Percentiles rank a stretch among this genome's conserved stretches.
Evolutionary conservation across 495 filamentous ascomycete genomes (phyloP).

Genomic region (Podospora pseudoanserina): DNA sequence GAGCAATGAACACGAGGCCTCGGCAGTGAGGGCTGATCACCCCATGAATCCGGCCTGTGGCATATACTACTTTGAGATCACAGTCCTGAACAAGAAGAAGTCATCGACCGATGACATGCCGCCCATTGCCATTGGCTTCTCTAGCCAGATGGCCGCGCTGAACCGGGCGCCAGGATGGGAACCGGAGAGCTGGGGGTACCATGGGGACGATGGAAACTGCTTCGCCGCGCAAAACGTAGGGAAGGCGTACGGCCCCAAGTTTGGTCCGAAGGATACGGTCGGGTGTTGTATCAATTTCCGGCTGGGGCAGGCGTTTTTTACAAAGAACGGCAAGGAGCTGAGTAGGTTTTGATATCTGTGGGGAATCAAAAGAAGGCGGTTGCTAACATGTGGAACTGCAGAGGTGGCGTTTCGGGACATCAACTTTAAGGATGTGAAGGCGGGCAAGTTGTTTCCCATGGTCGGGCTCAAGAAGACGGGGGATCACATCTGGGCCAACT

Average conservation of each 20-base stretch:
- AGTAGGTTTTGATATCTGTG: constrained; percentile 45
- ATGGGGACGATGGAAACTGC: constrained; percentile 90
- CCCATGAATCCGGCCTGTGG: constrained; percentile 90
- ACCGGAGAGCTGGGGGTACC: constrained; percentile 92
- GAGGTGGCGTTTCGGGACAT: constrained; percentile 80
- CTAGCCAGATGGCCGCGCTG: constrained; percentile 67
- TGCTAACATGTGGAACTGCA: constrained; percentile 33
- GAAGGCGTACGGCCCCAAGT: constrained; percentile 71
- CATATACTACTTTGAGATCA: constrained; percentile 95
- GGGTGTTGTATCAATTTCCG: constrained; percentile 94
- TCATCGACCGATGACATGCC: constrained; percentile 63
- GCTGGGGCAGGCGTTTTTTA: constrained; percentile 85
- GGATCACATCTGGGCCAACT: constrained; percentile 83
- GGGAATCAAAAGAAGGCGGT: neutral
- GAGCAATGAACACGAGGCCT: constrained; percentile 69
- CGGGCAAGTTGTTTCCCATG: constrained; percentile 69
- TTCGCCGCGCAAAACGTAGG: constrained; percentile 74
- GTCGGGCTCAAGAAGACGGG: constrained; percentile 90
- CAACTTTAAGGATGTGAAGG: constrained; percentile 56
- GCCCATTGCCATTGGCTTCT: constrained; percentile 88
- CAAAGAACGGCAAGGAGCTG: constrained; percentile 80
- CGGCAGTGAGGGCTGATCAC: constrained; percentile 77
- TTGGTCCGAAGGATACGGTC: constrained; percentile 69
- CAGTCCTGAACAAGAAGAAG: constrained; percentile 76
- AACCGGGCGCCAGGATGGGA: constrained; percentile 91